Base-by-base conservation (phyloP, 805 yeast genomes). In the Kregervanrija delftensis region DNA sequence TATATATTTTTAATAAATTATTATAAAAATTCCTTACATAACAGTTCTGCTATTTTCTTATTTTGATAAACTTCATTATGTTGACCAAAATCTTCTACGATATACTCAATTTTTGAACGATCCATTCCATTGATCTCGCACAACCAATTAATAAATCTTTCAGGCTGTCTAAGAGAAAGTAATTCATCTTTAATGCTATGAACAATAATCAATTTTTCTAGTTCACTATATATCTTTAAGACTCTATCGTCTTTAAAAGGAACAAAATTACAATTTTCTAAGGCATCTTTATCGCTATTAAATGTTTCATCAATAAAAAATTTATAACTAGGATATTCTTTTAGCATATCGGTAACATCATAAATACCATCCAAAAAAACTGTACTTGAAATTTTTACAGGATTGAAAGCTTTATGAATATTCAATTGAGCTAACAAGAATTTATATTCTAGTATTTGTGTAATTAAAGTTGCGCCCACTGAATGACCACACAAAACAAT, bases 171-270 rank as follows among this genome's bases (percentile, higher is more conserved):
- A 22, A 65, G 44, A 2, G 77, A 64, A 15, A 87, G 61, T 12
- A 87, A 68, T 57, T 86, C 95, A 62, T 87, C 96, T 13, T 71
- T 58, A 3, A 62, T 57, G 3, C 93, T 83, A 34, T 86, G 90
- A 2, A 82, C 58, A 0, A 86, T 56, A 37, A 67, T 58, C 6
- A 73, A 50, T 5, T 52, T 39, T 2, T 50, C 35, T 5, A 54
- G 39, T 1, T 14, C 28, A n/a, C 28, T 37, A 37, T 55, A 54
- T 8, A 36, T 32, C 1, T 43, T 35, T 11, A 33, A 17, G 11
- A 9, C 35, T 3, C 34, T 5, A 2, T 33, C 30, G 3, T 22
- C 16, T 9, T 47, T 37, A 14, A 44, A 45, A n/a, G 49, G 52
- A 4, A 53, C 28, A 41, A 48, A 41, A 35, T 54, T 58, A 35